Evolutionary conservation across 169 alveolate species (phyloP), one percentile per base, ranked within the genome.

Genomic region (Cystoisospora suis): DNA sequence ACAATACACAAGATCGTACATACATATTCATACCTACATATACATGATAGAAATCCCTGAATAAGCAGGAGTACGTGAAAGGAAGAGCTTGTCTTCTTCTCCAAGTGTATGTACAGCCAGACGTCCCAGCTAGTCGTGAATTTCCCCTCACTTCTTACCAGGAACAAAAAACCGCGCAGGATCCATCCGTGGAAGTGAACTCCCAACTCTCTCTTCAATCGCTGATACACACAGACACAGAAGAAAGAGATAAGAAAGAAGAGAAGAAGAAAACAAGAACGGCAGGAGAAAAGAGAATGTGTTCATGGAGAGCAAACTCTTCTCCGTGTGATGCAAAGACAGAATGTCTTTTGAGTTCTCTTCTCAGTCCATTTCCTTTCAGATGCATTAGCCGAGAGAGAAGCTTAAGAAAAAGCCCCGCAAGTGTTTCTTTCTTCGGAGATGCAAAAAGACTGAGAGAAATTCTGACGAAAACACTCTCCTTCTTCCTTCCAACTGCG

Each of bases 101-200:
- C 23, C 65, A 12, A 15, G 29, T 12, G 65, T 12, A 23, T 15
- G 23, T 53, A 15, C 65, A 15, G 29, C 23, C 65, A 23, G 23
- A 53, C 29, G 12, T 53, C 23, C 23, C 65, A 12, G 29, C 23
- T 53, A 12, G 12, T 53, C 65, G 12, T 53, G 29, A 12, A 12
- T 12, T 53, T 23, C 65, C 65, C 65, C 65, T 23, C 65, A 53
- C 65, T 53, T 53, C 53, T 38, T 12, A 72, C 77, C 77, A 1
- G 77, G 77, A 1, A 23, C 38, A 44, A 15, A 65, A 44, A 65
- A 65, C 12, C 34, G n/a, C 36, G 36, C 77, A 1, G 77, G 44
- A n/a, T 65, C 77, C 77, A 65, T 65, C 77, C 77, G 77, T 0
- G 77, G 77, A 12, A 65, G 77, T 44, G 42, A 23, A 5, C n/a